Evolutionary conservation across 768 basidiomycete species (phyloP).

Genomic region (Gelatoporia subvermispora): DNA sequence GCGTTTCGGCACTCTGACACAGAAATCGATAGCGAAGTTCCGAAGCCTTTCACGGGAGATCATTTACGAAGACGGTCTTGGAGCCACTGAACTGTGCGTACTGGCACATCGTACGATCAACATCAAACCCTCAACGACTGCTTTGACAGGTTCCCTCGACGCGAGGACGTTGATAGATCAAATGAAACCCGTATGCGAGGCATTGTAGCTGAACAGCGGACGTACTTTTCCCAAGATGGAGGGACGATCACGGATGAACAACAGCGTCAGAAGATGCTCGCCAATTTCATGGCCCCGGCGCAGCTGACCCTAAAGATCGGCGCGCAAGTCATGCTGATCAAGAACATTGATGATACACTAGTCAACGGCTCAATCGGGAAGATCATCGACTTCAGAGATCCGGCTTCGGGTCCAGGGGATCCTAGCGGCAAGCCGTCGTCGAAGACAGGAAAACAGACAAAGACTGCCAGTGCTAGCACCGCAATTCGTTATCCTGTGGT

Average conservation of each 20-base stretch:
- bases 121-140: not conserved
- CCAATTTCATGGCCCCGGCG: slow-evolving; percentile 87
- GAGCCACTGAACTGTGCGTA: slow-evolving; percentile 81
- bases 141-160: slow-evolving; percentile 75
- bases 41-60: slow-evolving; percentile 64
- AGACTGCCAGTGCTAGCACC: slow-evolving; percentile 11
- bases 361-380: slow-evolving; percentile 95
- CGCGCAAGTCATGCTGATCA: slow-evolving; percentile 69
- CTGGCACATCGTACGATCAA: not conserved
- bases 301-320: slow-evolving; percentile 66
- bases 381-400: slow-evolving; percentile 68
- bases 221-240: slow-evolving; percentile 58
- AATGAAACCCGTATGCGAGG: slow-evolving; percentile 65
- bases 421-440: slow-evolving; percentile 26
- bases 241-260: slow-evolving; percentile 48
- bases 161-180: slow-evolving; percentile 87
- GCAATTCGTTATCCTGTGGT: slow-evolving; percentile 67
- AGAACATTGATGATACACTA: slow-evolving; percentile 66
- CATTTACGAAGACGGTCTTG: slow-evolving; percentile 73
- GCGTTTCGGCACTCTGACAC: slow-evolving; percentile 78
- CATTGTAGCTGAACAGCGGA: slow-evolving; percentile 48
- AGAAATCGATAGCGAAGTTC: slow-evolving; percentile 67
- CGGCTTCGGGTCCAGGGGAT: slow-evolving; percentile 19
- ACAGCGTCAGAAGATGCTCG: slow-evolving; percentile 72
- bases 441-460: slow-evolving; percentile 8